Evolutionary conservation across 352 stramenopile species (phyloP).

Genomic region (Phytophthora sojae): DNA sequence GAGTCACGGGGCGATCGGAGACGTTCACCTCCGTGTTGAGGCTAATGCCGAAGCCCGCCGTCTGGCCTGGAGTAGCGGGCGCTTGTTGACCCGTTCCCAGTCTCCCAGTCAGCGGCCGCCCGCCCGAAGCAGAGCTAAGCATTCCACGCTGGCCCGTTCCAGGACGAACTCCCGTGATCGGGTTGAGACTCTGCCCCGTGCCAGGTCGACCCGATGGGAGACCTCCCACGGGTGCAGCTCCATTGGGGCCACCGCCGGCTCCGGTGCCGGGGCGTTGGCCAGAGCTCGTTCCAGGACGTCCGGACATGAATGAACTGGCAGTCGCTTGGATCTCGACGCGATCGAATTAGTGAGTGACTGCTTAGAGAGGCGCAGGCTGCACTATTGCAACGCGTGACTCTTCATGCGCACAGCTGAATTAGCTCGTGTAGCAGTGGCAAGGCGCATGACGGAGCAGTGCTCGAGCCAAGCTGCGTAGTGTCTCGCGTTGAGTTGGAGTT

Average conservation of each 20-base stretch:
- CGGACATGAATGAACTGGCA: conserved; percentile 18
- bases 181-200: conserved; percentile 68
- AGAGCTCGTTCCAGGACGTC: conserved; percentile 58
- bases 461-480: conserved; percentile 10
- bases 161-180: conserved; percentile 58
- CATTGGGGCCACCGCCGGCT: conserved; percentile 37
- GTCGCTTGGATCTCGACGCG: conserved; percentile 15
- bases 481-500: not conserved
- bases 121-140: conserved; percentile 56
- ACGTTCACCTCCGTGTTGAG: conserved; percentile 93
- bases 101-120: conserved; percentile 61
- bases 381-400: conserved; percentile 13
- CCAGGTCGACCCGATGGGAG: conserved; percentile 49
- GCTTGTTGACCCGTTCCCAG: conserved; percentile 60
- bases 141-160: conserved; percentile 62
- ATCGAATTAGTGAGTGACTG: conserved; percentile 13
- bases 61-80: conserved; percentile 72
- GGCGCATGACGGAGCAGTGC: conserved; percentile 22
- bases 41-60: conserved; percentile 74
- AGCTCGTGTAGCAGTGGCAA: conserved; percentile 20
- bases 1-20: conserved; percentile 91
- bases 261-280: conserved; percentile 68
- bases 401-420: conserved; percentile 13
- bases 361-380: conserved; percentile 5
- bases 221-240: conserved; percentile 23